Percentiles rank a stretch among this genome's conserved stretches.
Conservation (phyloP, 2,329 filamentous ascomycete genomes). For the Apiospora hydei region DNA sequence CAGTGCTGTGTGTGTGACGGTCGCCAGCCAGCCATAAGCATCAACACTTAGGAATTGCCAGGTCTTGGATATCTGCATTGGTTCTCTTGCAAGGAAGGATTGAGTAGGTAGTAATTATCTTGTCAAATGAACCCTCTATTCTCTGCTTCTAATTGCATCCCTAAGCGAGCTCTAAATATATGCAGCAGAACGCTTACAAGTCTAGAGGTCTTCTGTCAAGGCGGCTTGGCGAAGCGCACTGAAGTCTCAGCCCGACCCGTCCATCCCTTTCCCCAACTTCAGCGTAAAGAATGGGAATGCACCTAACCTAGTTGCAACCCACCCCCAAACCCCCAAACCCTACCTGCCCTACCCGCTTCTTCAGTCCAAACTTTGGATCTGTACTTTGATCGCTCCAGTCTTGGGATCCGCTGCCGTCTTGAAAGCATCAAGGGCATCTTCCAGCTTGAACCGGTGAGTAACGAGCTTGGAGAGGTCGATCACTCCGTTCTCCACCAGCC, state of each 20-base stretch:
- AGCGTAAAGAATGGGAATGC: neutral
- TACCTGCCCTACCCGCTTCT: neutral
- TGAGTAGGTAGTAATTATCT: no score
- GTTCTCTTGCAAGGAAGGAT: neutral
- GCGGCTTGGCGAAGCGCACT: neutral
- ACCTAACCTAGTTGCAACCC: neutral
- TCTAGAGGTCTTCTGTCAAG: neutral
- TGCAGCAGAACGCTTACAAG: neutral
- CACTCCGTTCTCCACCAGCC: constrained; percentile 83
- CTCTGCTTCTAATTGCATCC: neutral
- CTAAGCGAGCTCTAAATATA: neutral
- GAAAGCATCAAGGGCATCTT: constrained; percentile 90
- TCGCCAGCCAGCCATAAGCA: neutral
- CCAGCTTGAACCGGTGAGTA: constrained; percentile 85
- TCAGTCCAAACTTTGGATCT: constrained; percentile 76
- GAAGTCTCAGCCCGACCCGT: neutral
- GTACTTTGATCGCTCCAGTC: constrained; percentile 97
- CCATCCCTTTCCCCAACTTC: constrained; percentile 10
- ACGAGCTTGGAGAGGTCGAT: constrained; percentile 83
- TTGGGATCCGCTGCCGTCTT: constrained; percentile 86
- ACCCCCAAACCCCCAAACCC: neutral
- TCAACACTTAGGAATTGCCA: neutral
- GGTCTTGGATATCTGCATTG: neutral
- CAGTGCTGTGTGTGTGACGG: neutral
- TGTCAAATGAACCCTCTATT: neutral